Conservation (phyloP, 2,329 filamentous ascomycete genomes). For the Neurospora sp. region DNA sequence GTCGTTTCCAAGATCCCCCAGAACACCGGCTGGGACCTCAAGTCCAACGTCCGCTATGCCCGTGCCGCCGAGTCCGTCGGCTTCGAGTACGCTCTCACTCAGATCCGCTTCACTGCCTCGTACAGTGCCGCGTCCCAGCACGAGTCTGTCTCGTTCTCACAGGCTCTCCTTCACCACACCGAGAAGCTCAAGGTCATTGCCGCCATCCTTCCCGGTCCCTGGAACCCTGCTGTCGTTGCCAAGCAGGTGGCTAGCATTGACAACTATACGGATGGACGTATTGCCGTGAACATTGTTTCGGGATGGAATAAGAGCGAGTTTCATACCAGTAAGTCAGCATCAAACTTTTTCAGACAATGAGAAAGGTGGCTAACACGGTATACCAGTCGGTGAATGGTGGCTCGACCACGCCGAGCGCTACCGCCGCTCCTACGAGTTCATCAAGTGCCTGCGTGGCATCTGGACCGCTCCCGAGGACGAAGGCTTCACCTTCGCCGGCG, state of each 20-base stretch:
- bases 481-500: conserved; percentile 36
- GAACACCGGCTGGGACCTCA: conserved; percentile 36
- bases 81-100: conserved; percentile 41
- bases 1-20: conserved; percentile 43
- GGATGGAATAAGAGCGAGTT: conserved; percentile 47
- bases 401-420: conserved; percentile 43
- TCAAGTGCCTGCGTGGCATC: conserved; percentile 38
- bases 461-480: conserved; percentile 34
- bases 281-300: conserved; percentile 41
- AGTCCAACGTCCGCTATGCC: conserved; percentile 38
- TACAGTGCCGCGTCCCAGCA: conserved; percentile 39
- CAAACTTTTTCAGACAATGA: not conserved
- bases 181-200: conserved; percentile 40
- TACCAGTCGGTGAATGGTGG: conserved; percentile 43
- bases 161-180: conserved; percentile 36
- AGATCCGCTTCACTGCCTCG: conserved; percentile 43
- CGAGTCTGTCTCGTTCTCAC: conserved; percentile 41
- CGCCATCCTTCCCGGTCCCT: conserved; percentile 38
- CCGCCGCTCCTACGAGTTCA: conserved; percentile 39
- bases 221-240: conserved; percentile 40
- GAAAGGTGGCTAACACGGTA: conserved; percentile 7
- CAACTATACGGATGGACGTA: conserved; percentile 38
- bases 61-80: conserved; percentile 36
- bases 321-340: not conserved
- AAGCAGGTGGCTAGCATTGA: conserved; percentile 45